Base-by-base conservation (phyloP, 345 rosid species). In the Brassica carinata region DNA sequence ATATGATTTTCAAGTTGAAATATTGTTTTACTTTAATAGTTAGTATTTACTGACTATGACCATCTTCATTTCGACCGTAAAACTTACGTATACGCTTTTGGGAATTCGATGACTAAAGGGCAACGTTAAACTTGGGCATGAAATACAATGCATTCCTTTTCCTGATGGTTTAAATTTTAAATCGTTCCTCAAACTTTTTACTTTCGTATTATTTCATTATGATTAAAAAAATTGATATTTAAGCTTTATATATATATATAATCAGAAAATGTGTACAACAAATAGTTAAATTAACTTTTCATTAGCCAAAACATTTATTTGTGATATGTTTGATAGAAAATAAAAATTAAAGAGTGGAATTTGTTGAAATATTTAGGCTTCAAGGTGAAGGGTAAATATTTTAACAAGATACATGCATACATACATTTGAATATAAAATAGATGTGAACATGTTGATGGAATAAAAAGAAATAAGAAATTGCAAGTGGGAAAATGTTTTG, bases 401-500 rank as follows among this genome's bases (percentile, higher is more conserved):
- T 26, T 10, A 59, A 78, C 66, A 38, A 36, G 29, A 61, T 61
- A 23, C n/a, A 9, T 59, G 27, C 64, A 59, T 10, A 77, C 65
- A 36, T 59, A 4, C 34, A 27, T 64, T 27, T 57, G 45, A 6
- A 59, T 30, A 48, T 55, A 51, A 48, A 27, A 79, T 36, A 58
- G 5, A 73, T 58, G 48, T 36, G 76, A 80, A 64, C 69, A 71
- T 75, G 80, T 26, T 80, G 72, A 55, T 70, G 68, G 31, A 57
- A 64, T 69, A 64, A 80, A 62, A 64, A 27, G 65, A 75, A 69
- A 15, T 26, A 70, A 51, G 3, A 80, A 38, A 0, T 55, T 53
- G 80, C 83, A 81, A 81, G 83, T 81, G 83, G 83, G 33, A 61
- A 59, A 69, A 51, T 71, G 76, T 71, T 75, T 71, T 81, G 80